Conservation (phyloP, 2,329 filamentous ascomycete genomes). For the Cladosporium sp. region DNA sequence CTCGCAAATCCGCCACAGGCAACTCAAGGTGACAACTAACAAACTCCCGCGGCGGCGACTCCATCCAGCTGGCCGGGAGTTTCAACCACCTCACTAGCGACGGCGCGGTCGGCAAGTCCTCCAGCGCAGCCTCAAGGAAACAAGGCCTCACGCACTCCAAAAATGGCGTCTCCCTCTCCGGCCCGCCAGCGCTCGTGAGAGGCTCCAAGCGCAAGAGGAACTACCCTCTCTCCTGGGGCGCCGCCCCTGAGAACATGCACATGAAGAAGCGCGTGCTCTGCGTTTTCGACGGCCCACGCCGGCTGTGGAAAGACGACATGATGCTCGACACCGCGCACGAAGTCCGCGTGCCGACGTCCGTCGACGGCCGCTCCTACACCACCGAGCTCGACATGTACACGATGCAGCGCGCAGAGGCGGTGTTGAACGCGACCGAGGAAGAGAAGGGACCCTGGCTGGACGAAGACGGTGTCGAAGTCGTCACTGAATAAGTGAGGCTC, state of each 20-base stretch:
- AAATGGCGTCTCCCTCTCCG: conserved; percentile 62
- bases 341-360: conserved; percentile 73
- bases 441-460: conserved; percentile 85
- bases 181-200: conserved; percentile 40
- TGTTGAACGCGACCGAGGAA: conserved; percentile 75
- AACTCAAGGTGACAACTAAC: conserved; percentile 53
- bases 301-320: conserved; percentile 97
- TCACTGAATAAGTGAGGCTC: neutral
- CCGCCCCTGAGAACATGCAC: conserved; percentile 88
- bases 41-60: conserved; percentile 49
- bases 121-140: conserved; percentile 38
- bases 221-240: conserved; percentile 93
- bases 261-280: conserved; percentile 97
- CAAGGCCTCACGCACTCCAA: conserved; percentile 73
- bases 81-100: conserved; percentile 41
- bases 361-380: conserved; percentile 71
- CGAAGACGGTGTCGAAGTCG: conserved; percentile 52
- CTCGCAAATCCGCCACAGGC: conserved; percentile 46
- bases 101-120: conserved; percentile 38
- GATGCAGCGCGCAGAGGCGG: conserved; percentile 80
- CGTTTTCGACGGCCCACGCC: conserved; percentile 83
- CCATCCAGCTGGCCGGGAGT: conserved; percentile 21
- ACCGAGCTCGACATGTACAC: conserved; percentile 94
- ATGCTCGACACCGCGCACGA: conserved; percentile 96
- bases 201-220: conserved; percentile 89